A percentile compares a stretch with the other conserved stretches of the same genome.
Conservation (phyloP, 495 filamentous ascomycete species). For the Tuber calosporum region DNA sequence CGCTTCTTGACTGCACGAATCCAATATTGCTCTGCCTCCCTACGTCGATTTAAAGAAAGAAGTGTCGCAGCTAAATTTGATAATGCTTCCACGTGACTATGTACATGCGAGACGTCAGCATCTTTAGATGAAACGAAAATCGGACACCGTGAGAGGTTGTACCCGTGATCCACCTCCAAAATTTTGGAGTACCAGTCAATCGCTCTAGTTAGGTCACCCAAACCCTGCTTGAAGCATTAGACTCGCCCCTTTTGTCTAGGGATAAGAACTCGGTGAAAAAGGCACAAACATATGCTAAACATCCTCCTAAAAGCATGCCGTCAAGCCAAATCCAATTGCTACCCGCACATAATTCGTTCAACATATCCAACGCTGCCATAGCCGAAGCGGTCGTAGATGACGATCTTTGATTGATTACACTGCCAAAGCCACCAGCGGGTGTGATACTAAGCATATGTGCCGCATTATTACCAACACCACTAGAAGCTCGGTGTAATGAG, state of each 20-base stretch:
- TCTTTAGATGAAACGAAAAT: conserved; percentile 10
- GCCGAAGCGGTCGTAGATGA: conserved; percentile 48
- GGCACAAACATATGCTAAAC: conserved; percentile 67
- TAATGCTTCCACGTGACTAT: conserved; percentile 85
- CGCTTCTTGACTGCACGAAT: conserved; percentile 69
- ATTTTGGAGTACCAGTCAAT: conserved; percentile 85
- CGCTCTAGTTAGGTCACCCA: conserved; percentile 79
- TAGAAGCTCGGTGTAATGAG: conserved; percentile 25
- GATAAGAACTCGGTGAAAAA: conserved; percentile 6
- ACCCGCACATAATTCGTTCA: conserved; percentile 74
- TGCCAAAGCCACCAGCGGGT: conserved; percentile 27
- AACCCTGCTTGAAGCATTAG: conserved; percentile 43
- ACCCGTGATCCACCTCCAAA: conserved; percentile 71
- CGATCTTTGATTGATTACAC: conserved; percentile 13
- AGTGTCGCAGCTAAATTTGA: conserved; percentile 88
- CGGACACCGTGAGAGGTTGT: conserved; percentile 41
- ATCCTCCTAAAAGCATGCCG: conserved; percentile 88
- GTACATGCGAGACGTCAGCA: conserved; percentile 38
- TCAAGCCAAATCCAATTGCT: conserved; percentile 92
- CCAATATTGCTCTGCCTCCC: conserved; percentile 86
- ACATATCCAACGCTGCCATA: conserved; percentile 64
- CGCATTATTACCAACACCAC: conserved; percentile 22
- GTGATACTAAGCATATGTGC: conserved; percentile 34
- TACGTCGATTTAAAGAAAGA: conserved; percentile 69
- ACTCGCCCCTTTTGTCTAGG: neutral